A percentile compares a stretch with the other conserved stretches of the same genome.
Conservation (phyloP, 1,284 basidiomycete species). For the Cutaneotrichosporon sp. region DNA sequence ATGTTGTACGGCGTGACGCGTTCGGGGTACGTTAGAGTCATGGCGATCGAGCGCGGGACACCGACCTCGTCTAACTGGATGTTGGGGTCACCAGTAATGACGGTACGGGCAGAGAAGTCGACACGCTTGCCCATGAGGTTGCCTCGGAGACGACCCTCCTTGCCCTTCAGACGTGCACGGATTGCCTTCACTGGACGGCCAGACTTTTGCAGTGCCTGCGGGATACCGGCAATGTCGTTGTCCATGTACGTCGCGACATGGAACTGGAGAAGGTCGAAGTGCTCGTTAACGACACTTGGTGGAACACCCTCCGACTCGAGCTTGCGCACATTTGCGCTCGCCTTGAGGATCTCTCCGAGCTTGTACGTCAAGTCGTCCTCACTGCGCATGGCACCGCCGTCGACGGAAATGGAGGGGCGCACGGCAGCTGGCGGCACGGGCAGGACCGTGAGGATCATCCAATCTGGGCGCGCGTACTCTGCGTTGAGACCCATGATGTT, state of each 20-base stretch:
- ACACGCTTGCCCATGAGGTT: conserved; percentile 99
- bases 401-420: conserved; percentile 93
- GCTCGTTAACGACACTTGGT: conserved; percentile 91
- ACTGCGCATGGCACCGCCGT: conserved; percentile 91
- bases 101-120: conserved; percentile 97
- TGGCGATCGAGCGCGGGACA: conserved; percentile 93
- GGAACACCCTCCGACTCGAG: conserved; percentile 97
- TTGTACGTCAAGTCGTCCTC: conserved; percentile 99
- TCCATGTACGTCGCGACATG: conserved; percentile 99
- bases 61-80: conserved; percentile 95
- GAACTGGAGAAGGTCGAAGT: conserved; percentile 95
- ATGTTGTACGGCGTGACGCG: conserved; percentile 99
- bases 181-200: conserved; percentile 98
- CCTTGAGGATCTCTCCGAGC: conserved; percentile 94
- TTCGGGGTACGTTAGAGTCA: conserved; percentile 97
- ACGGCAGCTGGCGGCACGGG: conserved; percentile 98
- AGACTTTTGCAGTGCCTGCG: conserved; percentile 95
- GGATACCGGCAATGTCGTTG: conserved; percentile 97
- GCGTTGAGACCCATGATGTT: conserved; percentile 88
- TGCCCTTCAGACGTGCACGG: conserved; percentile 95
- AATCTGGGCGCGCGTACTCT: conserved; percentile 94
- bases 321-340: conserved; percentile 84
- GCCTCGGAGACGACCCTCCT: conserved; percentile 95
- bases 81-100: conserved; percentile 99
- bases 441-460: conserved; percentile 99